These are phyloP conservation scores for Starmerella floricola DNA, from an alignment of 805 yeast species.

Conservation along the genomic window DNA sequence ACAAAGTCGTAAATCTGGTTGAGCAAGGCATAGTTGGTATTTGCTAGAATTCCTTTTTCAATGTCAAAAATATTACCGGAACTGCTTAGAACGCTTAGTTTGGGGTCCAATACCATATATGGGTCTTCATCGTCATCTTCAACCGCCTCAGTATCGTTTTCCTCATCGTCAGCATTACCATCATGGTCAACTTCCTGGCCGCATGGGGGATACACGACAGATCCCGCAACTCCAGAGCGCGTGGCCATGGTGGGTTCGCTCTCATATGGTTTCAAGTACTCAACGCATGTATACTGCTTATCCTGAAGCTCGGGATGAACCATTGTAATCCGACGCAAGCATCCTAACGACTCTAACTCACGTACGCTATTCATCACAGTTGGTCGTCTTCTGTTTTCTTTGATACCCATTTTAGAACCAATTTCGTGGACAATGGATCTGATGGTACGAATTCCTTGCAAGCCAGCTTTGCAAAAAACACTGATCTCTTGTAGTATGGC, in stretches of 20 bases:
- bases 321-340: constrained; percentile 27
- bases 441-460: constrained; percentile 28
- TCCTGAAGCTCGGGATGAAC: constrained; percentile 26
- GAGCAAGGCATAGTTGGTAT: constrained; percentile 49
- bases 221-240: not conserved
- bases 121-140: too few species aligned
- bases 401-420: constrained; percentile 25
- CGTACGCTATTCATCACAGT: constrained; percentile 22
- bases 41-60: constrained; percentile 31
- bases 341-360: constrained; percentile 24
- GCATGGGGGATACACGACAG: too few species aligned
- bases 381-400: constrained; percentile 20
- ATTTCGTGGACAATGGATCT: constrained; percentile 32
- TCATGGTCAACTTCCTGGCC: not conserved
- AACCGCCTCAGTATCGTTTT: constrained; percentile 24
- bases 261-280: constrained; percentile 20
- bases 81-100: too few species aligned
- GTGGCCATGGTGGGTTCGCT: not conserved
- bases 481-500: constrained; percentile 23
- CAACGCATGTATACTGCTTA: constrained; percentile 29
- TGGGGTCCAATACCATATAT: too few species aligned
- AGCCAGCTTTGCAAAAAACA: constrained; percentile 24
- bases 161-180: constrained; percentile 20
- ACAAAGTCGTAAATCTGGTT: constrained; percentile 49
- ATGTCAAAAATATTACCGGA: too few species aligned